Evolutionary conservation across 2,329 filamentous ascomycete genomes (phyloP).

Genomic region (Apiospora saccharicola): DNA sequence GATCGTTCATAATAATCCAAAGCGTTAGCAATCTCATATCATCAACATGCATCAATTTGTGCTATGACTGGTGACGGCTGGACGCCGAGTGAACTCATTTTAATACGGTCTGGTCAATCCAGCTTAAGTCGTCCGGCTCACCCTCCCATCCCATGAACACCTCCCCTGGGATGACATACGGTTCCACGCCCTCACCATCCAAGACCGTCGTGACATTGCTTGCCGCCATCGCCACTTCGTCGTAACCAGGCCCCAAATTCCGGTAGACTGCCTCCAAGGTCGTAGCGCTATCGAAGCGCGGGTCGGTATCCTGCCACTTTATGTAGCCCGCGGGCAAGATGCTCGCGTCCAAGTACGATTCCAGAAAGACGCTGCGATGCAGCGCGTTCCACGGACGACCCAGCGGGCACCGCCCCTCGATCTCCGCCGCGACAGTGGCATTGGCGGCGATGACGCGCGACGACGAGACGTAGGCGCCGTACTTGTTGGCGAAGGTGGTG

Average conservation of each 20-base stretch:
- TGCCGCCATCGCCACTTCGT: slow-evolving; percentile 52
- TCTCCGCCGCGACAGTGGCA: slow-evolving; percentile 44
- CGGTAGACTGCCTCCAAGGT: slow-evolving; percentile 66
- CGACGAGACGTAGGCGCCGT: slow-evolving; percentile 69
- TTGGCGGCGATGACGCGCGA: slow-evolving; percentile 64
- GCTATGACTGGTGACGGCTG: background rate
- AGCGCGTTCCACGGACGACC: slow-evolving; percentile 69
- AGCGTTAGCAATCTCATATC: background rate
- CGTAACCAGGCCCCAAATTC: slow-evolving; percentile 60
- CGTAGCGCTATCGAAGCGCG: slow-evolving; percentile 48
- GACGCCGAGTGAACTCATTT: no score
- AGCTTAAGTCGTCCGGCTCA: background rate
- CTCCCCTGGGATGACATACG: background rate
- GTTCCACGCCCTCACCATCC: slow-evolving; percentile 37
- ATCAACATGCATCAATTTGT: background rate
- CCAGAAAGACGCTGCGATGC: slow-evolving; percentile 64
- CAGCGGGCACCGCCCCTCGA: slow-evolving; percentile 59
- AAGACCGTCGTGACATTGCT: slow-evolving; percentile 55
- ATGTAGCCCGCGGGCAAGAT: slow-evolving; percentile 63
- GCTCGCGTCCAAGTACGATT: slow-evolving; percentile 61
- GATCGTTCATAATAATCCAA: slow-evolving; percentile 1
- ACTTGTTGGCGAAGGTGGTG: slow-evolving; percentile 71
- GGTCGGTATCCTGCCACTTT: slow-evolving; percentile 51
- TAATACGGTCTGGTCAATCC: slow-evolving; percentile 1
- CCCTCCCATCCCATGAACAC: slow-evolving; percentile 10